Percentiles rank a stretch among this genome's conserved stretches.
These are phyloP conservation scores for Tylopilus sp. DNA, from an alignment of 1,284 basidiomycete species.

Conservation along the genomic window DNA sequence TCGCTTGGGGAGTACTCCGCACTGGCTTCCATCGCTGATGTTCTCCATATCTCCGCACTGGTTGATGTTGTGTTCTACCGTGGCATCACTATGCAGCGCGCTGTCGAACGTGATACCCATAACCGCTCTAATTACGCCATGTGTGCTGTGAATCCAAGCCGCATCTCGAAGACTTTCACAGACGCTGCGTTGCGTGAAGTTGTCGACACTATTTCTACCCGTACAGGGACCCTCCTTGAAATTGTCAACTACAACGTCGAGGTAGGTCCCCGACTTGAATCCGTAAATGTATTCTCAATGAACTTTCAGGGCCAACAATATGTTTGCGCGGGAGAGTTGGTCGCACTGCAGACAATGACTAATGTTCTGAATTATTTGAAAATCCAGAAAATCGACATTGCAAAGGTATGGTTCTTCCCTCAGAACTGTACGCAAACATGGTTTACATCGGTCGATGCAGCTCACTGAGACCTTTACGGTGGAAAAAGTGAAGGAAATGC, in stretches of 20 bases:
- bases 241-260: slow-evolving; percentile 99
- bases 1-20: slow-evolving; percentile 98
- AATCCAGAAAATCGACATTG: slow-evolving; percentile 94
- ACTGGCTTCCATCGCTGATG: slow-evolving; percentile 93
- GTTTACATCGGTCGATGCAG: slow-evolving; percentile 38
- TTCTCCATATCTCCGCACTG: slow-evolving; percentile 92
- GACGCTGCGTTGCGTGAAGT: slow-evolving; percentile 93
- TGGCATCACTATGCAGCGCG: slow-evolving; percentile 99
- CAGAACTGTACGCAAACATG: neutral
- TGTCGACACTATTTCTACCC: slow-evolving; percentile 81
- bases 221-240: slow-evolving; percentile 81
- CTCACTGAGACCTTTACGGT: slow-evolving; percentile 80
- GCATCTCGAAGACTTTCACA: slow-evolving; percentile 91
- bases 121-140: slow-evolving; percentile 97
- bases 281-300: slow-evolving; percentile 1
- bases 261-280: slow-evolving; percentile 42
- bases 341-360: slow-evolving; percentile 90
- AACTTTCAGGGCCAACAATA: slow-evolving; percentile 83
- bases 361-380: slow-evolving; percentile 97
- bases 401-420: slow-evolving; percentile 57
- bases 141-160: slow-evolving; percentile 97
- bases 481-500: slow-evolving; percentile 90
- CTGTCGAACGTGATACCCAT: slow-evolving; percentile 89
- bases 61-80: slow-evolving; percentile 99
- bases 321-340: slow-evolving; percentile 94